These are phyloP conservation scores for Leptographium radiaticola DNA, from an alignment of 2,329 filamentous ascomycete genomes.

Conservation along the genomic window DNA sequence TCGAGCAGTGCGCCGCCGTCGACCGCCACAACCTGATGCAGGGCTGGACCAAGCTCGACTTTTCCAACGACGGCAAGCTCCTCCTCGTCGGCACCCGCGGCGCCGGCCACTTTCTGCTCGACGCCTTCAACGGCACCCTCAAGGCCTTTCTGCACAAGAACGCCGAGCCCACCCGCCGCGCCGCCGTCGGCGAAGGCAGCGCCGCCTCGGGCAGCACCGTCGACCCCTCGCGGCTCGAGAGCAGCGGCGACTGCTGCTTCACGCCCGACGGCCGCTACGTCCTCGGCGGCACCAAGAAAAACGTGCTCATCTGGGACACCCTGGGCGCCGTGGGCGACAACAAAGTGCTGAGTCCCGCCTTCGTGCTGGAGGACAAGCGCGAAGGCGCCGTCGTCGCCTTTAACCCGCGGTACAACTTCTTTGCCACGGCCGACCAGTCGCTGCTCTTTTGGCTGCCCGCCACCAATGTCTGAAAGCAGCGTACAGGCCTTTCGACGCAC, in stretches of 20 bases:
- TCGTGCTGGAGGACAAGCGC: constrained; percentile 52
- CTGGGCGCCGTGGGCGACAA: constrained; percentile 40
- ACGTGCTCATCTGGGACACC: constrained; percentile 79
- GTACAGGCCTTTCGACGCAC: neutral
- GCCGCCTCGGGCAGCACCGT: constrained; percentile 17
- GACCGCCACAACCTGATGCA: constrained; percentile 45
- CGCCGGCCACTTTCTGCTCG: constrained; percentile 78
- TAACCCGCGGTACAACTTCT: constrained; percentile 84
- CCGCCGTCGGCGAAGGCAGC: constrained; percentile 37
- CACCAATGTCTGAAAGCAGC: constrained; percentile 30
- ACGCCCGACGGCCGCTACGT: constrained; percentile 82
- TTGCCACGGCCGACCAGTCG: constrained; percentile 81
- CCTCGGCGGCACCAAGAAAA: constrained; percentile 62
- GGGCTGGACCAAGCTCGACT: constrained; percentile 85
- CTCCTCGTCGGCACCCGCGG: constrained; percentile 76
- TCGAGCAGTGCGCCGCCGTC: constrained; percentile 36
- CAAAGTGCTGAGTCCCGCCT: constrained; percentile 48
- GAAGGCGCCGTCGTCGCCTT: constrained; percentile 67
- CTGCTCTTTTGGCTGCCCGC: constrained; percentile 68
- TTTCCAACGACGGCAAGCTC: constrained; percentile 89
- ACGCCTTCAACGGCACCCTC: constrained; percentile 75
- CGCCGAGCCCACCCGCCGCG: constrained; percentile 37
- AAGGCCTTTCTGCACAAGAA: constrained; percentile 58
- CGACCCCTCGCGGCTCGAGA: constrained; percentile 30
- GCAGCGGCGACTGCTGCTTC: constrained; percentile 73